These are phyloP conservation scores for Blastocladiella emersonii DNA, from an alignment of 371 early-diverging fungal genomes.

Conservation along the genomic window DNA sequence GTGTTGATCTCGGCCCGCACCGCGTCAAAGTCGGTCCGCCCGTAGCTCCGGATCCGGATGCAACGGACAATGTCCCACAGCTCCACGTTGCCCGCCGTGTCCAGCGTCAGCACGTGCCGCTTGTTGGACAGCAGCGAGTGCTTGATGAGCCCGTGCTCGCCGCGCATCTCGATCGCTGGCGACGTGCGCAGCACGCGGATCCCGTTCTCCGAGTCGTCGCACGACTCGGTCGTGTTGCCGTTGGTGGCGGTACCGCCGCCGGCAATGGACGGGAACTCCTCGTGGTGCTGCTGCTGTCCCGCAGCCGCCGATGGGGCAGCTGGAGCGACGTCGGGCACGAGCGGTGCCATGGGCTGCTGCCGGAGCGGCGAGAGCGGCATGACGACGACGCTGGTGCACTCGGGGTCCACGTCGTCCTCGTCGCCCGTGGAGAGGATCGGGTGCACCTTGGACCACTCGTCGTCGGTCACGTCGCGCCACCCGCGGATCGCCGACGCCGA, in stretches of 20 bases:
- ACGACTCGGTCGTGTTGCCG: too few species aligned
- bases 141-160: conserved; percentile 50
- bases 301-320: too few species aligned
- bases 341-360: too few species aligned
- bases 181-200: neutral
- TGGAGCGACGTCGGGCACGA: too few species aligned
- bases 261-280: too few species aligned
- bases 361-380: too few species aligned
- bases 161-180: conserved; percentile 13
- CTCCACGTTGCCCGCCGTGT: conserved; percentile 61
- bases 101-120: conserved; percentile 70
- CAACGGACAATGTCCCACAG: conserved; percentile 77
- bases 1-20: conserved; percentile 50
- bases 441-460: too few species aligned
- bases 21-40: conserved; percentile 19
- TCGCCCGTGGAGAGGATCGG: too few species aligned
- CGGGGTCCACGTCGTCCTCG: too few species aligned
- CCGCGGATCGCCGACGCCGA: neutral
- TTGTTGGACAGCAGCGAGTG: conserved; percentile 63
- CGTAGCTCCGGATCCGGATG: neutral
- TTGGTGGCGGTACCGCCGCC: too few species aligned
- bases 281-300: too few species aligned
- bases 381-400: too few species aligned
- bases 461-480: conserved; percentile 3
- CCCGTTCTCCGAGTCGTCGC: neutral